Evolutionary conservation across 176 grass and related monocot species (phyloP), one percentile per base, ranked within the genome.

Genomic region (Chloris gayana): DNA sequence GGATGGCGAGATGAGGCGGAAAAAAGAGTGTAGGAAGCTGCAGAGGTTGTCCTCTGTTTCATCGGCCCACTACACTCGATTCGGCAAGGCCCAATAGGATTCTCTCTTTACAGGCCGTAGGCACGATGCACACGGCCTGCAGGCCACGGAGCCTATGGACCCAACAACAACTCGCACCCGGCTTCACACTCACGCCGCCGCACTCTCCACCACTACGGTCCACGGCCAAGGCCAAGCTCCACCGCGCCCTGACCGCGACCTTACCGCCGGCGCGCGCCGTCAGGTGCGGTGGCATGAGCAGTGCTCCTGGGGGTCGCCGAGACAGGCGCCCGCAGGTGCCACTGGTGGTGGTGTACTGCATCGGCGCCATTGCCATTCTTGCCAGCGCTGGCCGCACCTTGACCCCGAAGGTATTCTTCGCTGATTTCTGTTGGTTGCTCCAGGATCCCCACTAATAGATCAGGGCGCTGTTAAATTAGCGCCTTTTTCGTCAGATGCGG

Each of bases 401-500:
- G n/a, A 65, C 34, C 37, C 49, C 60, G 3, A 58, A 83, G 86
- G 85, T 87, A 87, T 63, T 14, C 30, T 63, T 14, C 30, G 4
- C 21, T 50, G 29, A n/a, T 15, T 46, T 27, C 9, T 61, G 3
- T 24, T 49, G 5, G 9, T 33, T 5, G 6, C 21, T 46, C 41
- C 18, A 26, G 29, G 15, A 70, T 62, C 38, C 39, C 15, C 50
- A 12, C 22, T 12, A 19, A 42, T 53, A 39, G 22, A 42, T 69
- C 58, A 61, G 25, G 25, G 26, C 11, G 11, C 9, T 61, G 12
- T 27, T 1, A 61, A 29, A 9, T 61, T 61, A 26, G 57, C 24
- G 24, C 17, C 9, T 59, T 18, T 59, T 1, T 59, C 9, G 27
- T 3, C 17, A 60, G 9, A 14, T 9, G 24, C 24, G 24, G 14